Evolutionary conservation across 2,329 filamentous ascomycete genomes (phyloP), one percentile per base, ranked within the genome.

Genomic region (Colletotrichum gloeosporioides): DNA sequence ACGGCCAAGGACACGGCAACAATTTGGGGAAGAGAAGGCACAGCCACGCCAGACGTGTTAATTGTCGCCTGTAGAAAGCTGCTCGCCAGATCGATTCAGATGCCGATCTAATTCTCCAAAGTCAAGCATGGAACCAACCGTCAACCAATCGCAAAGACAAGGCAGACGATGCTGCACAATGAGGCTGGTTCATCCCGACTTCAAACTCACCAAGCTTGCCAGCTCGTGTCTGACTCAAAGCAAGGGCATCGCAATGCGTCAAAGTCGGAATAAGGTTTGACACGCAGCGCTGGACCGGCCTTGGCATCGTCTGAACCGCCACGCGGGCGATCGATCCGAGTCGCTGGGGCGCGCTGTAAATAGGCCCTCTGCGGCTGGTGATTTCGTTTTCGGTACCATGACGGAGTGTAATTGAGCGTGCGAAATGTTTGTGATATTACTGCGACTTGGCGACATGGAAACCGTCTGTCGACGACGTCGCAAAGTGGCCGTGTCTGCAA

Each of bases 331-430:
- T 49, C 44, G 44, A 49, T 49, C 44, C 10, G 8, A 39, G 3
- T 27, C 6, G 8, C 25, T 25, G 16, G 49, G 18, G 1, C 25
- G 5, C 6, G 2, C 49, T 59, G 55, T 9, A 29, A 62, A 62
- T 62, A 49, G 44, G n/a, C n/a, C 44, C n/a, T 0, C n/a, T n/a
- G 44, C 13, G 44, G 44, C 44, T 49, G 44, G 44, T 49, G 18
- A 12, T 49, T 49, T 49, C 44, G 44, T 12, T 49, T 22, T 49
- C 44, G 44, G n/a, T 49, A 49, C n/a, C 44, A n/a, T 3, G 4
- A 12, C 13, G 6, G 1, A n/a, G 44, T 2, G 16, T 3, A 3
- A 7, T 16, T 1, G 2, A 22, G 44, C 0, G 1, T n/a, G n/a
- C n/a, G n/a, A 49, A 49, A 49, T 49, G 44, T 49, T 22, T 49